Evolutionary conservation across 2,329 filamentous ascomycete genomes (phyloP).

Genomic region (Cyclaneusma minus): DNA sequence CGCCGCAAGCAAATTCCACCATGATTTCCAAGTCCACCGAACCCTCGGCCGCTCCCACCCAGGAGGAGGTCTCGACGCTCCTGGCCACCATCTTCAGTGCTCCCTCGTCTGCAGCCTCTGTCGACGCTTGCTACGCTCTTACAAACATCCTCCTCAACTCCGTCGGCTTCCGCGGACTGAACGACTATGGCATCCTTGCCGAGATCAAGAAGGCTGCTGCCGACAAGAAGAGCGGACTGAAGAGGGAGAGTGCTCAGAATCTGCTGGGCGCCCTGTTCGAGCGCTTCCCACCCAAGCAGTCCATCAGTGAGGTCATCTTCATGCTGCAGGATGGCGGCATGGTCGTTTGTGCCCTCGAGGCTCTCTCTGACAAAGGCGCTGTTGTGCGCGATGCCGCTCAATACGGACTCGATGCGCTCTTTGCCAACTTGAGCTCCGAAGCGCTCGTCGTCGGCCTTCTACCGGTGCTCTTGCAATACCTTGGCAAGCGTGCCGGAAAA

Average conservation of each 20-base stretch:
- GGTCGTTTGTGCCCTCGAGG: conserved; percentile 61
- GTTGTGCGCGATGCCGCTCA: conserved; percentile 84
- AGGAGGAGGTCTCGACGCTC: conserved; percentile 49
- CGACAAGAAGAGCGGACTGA: conserved; percentile 85
- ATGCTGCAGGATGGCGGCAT: conserved; percentile 67
- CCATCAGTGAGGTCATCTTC: conserved; percentile 66
- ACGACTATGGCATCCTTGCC: conserved; percentile 43
- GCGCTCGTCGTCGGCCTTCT: conserved; percentile 71
- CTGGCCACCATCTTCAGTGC: conserved; percentile 49
- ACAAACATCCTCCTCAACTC: conserved; percentile 49
- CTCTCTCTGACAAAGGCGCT: conserved; percentile 75
- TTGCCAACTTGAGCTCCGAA: conserved; percentile 65
- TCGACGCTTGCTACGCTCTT: conserved; percentile 49
- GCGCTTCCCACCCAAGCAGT: conserved; percentile 64
- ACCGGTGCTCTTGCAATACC: conserved; percentile 58
- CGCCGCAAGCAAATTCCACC: conserved; percentile 25
- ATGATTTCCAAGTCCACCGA: conserved; percentile 29
- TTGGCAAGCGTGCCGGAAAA: conserved; percentile 75
- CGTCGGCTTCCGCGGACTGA: conserved; percentile 45
- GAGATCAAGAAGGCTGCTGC: conserved; percentile 61
- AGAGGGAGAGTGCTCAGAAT: conserved; percentile 86
- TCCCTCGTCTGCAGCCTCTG: conserved; percentile 36
- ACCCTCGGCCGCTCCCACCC: conserved; percentile 33
- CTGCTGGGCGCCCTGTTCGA: conserved; percentile 88
- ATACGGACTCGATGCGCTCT: conserved; percentile 84